Percentiles rank a stretch among this genome's conserved stretches.
These are phyloP conservation scores for Oemleria cerasiformis DNA, from an alignment of 306 rosid genomes.

Conservation along the genomic window DNA sequence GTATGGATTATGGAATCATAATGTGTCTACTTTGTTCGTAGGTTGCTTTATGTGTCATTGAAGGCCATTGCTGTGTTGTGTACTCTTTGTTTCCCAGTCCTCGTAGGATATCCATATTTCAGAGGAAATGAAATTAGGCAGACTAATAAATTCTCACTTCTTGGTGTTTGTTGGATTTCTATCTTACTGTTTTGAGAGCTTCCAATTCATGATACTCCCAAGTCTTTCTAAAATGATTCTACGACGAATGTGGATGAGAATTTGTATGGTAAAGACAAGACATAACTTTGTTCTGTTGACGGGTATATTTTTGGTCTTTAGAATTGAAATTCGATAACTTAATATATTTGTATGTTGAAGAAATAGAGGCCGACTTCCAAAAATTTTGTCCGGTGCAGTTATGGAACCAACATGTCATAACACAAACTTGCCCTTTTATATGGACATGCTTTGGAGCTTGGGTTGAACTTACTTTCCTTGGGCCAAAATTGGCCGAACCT, in stretches of 20 bases:
- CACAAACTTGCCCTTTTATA: no score
- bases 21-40: slow-evolving; percentile 15
- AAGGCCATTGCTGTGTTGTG: background rate
- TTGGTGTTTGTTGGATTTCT: background rate
- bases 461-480: no score
- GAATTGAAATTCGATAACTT: no score
- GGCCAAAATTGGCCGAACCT: no score
- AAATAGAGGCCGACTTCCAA: no score
- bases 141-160: background rate
- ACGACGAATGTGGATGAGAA: background rate
- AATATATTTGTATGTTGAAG: no score
- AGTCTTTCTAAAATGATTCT: no score
- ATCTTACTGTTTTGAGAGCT: background rate
- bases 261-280: background rate
- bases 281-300: no score
- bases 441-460: no score
- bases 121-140: slow-evolving; percentile 13
- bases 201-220: background rate
- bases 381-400: no score
- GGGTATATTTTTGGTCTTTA: no score
- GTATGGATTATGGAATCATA: background rate
- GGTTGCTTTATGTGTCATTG: slow-evolving; percentile 5
- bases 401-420: no score
- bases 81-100: background rate
- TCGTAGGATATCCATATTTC: slow-evolving; percentile 3